Base-by-base conservation (phyloP, 768 basidiomycete genomes). In the Tulasnella sp. region DNA sequence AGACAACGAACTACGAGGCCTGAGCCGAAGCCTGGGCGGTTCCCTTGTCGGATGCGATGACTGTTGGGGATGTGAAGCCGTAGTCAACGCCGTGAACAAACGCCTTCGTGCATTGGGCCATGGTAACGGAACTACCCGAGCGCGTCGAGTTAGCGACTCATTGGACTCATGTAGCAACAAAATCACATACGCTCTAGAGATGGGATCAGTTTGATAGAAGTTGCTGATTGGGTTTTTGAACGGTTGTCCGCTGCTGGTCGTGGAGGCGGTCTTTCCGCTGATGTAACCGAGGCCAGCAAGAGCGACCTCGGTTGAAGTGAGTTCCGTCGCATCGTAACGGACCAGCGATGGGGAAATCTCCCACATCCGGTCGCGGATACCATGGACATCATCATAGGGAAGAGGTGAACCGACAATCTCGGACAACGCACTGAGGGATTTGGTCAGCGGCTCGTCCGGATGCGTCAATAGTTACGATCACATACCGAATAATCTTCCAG, bases 201-300 rank as follows among this genome's bases (percentile, higher is more conserved):
- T 95, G 38, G 94, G 91, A 85, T 98, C 97, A 14, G 97, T 98
- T 86, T 95, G 92, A 86, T 98, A 99, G 86, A 99, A 99, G 87
- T 98, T 98, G 75, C 86, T 82, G 82, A 99, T 93, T 0, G 96
- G 94, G 85, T 92, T 94, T 85, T 88, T 88, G 86, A 98, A 91
- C 27, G 90, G 86, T 58, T 85, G 85, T 27, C 90, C 88, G n/a
- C 88, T 86, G 71, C 89, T 88, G 85, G 91, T 92, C 42, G 89
- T 88, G 3, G 87, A 87, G 36, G 87, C 86, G 10, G 91, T 90
- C 72, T 86, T 83, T 10, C 86, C 85, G 16, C 88, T 88, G 10
- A 97, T 84, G 0, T 87, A 85, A 82, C 89, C 89, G 16, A 97
- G 85, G 6, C 96, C 96, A 74, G 88, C 87, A 74, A 92, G 86